phyloP scores from a whole-genome alignment of 2,329 filamentous ascomycete species.

The Trichoderma afroharzianum region DNA sequence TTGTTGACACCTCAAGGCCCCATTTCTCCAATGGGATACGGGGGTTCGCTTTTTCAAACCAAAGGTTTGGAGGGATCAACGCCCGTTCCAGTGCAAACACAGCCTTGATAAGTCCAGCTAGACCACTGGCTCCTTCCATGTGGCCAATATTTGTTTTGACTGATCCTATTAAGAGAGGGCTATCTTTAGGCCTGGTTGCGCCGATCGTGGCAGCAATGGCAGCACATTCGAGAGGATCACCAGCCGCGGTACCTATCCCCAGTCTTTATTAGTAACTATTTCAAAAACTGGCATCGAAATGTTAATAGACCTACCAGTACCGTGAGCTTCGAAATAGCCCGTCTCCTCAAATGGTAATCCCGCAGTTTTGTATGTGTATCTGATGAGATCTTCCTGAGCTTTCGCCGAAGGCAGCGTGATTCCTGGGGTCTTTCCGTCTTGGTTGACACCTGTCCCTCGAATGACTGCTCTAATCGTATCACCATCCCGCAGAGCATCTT shows the following conservation, averaged over 20 bases:
- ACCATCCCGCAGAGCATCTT: no score
- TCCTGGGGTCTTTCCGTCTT: no score
- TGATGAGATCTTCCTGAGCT: not conserved
- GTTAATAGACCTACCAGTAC: no score
- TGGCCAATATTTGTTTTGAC: not conserved
- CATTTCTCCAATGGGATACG: slow-evolving; percentile 15
- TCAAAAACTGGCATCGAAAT: no score
- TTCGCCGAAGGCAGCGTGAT: no score
- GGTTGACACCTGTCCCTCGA: no score
- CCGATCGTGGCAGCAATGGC: not conserved
- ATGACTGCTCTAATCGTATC: no score
- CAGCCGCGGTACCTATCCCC: no score
- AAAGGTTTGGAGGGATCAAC: not conserved
- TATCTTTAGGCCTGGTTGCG: not conserved
- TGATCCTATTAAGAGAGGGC: not conserved
- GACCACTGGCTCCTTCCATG: not conserved
- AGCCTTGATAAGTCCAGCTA: not conserved
- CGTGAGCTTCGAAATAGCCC: slow-evolving; percentile 5
- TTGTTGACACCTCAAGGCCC: slow-evolving; percentile 22
- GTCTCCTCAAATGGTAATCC: not conserved
- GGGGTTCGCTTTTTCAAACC: not conserved
- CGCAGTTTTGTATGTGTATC: not conserved
- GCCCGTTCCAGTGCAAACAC: not conserved
- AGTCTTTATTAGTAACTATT: no score
- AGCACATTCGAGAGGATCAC: no score